Evolutionary conservation across 805 yeast species (phyloP), one percentile per base, ranked within the genome.

Genomic region (Sporopachydermia quercuum): DNA sequence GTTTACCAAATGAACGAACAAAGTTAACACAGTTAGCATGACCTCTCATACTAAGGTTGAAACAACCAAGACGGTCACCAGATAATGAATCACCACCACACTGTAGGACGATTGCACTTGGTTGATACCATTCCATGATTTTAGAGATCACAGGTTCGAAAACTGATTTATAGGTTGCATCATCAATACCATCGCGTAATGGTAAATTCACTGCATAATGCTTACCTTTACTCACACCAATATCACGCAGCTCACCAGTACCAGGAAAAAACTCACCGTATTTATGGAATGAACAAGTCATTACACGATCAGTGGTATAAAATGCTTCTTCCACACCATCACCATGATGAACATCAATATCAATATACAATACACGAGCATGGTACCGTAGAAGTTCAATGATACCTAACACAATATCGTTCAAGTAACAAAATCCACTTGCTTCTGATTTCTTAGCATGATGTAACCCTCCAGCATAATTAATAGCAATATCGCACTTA

Each of bases 321-420:
- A 89, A 89, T 1, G 96, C 96, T 58, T 89, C 97, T 58, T 89
- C 95, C 15, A 89, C 97, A 47, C 97, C 97, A 59, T 89, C 97
- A 36, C 97, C 97, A 54, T 89, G 97, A 57, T 89, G 97, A 11
- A 89, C 72, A 57, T 89, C 97, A 42, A 86, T 87, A 58, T 89
- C 97, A 40, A 89, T 82, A 56, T 89, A 89, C 55, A 89, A 66
- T 4, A 89, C 96, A 47, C 97, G 71, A 35, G 95, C 91, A 59
- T 87, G 95, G 47, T 83, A 85, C 40, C 96, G 65, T 44, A 89
- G 64, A 35, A 89, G 66, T 55, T 89, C 85, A 45, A 89, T 65
- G 35, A 87, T 84, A 37, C 94, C 85, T 37, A 89, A 64, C 1
- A 86, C 97, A 46, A 89, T 89, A 62, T 89, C 97, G 60, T 89